A percentile compares a stretch with the other conserved stretches of the same genome.
Conservation (phyloP, 1,284 basidiomycete genomes). For the Pisolithus thermaeus region DNA sequence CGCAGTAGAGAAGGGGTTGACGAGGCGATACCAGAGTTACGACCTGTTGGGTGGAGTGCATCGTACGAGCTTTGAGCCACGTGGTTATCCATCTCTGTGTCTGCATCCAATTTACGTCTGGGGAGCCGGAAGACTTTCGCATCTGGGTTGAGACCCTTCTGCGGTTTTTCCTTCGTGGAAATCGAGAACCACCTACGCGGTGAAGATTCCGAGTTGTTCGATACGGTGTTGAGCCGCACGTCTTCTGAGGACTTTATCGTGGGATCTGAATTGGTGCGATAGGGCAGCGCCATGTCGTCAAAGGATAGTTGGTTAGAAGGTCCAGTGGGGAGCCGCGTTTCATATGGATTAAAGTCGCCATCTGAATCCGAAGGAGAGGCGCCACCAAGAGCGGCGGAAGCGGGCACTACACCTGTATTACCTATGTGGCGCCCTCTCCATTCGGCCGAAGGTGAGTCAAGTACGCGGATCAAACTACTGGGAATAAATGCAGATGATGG, state of each 20-base stretch:
- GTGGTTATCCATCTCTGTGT: constrained; percentile 12
- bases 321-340: constrained; percentile 32
- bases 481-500: constrained; percentile 51
- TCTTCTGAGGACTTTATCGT: constrained; percentile 8
- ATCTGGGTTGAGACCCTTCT: constrained; percentile 74
- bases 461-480: constrained; percentile 49
- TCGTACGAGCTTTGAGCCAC: constrained; percentile 33
- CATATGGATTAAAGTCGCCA: constrained; percentile 36
- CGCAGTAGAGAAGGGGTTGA: constrained; percentile 51
- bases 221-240: constrained; percentile 6
- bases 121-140: constrained; percentile 74
- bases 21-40: constrained; percentile 33
- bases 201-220: constrained; percentile 12
- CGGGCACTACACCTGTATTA: constrained; percentile 34
- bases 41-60: constrained; percentile 52
- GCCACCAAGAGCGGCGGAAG: constrained; percentile 30
- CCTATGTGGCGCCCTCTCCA: constrained; percentile 18
- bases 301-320: constrained; percentile 27
- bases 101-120: constrained; percentile 22
- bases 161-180: constrained; percentile 38
- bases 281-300: constrained; percentile 30
- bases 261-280: constrained; percentile 41
- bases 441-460: constrained; percentile 38
- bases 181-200: constrained; percentile 49
- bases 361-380: constrained; percentile 16